phyloP scores from a whole-genome alignment of 805 yeast species.

The Wickerhamiella kurtzmanii region DNA sequence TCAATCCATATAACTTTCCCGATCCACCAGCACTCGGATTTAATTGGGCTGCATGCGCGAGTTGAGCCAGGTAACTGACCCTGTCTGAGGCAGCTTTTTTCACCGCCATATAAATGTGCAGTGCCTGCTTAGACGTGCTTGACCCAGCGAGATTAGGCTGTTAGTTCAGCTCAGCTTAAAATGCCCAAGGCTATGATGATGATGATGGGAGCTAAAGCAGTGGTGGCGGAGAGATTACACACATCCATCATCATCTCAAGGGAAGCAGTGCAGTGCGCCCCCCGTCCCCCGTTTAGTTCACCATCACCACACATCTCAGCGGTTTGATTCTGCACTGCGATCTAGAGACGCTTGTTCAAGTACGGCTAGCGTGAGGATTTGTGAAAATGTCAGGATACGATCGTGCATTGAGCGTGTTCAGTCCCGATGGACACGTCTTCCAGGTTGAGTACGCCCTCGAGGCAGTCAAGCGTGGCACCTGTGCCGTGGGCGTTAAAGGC shows the following conservation, averaged over 20 bases:
- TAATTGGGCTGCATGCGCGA: constrained; percentile 15
- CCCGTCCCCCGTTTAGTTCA: too few relatives aligned
- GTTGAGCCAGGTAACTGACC: constrained; percentile 24
- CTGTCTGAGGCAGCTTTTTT: constrained; percentile 20
- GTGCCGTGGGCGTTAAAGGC: constrained; percentile 96
- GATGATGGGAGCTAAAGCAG: neutral
- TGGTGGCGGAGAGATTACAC: neutral
- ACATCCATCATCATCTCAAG: too few relatives aligned
- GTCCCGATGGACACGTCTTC: constrained; percentile 98
- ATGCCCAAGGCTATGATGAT: too few relatives aligned
- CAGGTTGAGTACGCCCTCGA: constrained; percentile 97
- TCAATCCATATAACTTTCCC: constrained; percentile 41
- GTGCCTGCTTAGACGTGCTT: too few relatives aligned
- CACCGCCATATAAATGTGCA: too few relatives aligned
- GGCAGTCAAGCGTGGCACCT: constrained; percentile 96
- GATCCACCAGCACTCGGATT: constrained; percentile 15
- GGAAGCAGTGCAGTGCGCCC: too few relatives aligned
- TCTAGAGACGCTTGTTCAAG: neutral
- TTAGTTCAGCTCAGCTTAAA: too few relatives aligned
- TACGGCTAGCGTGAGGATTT: too few relatives aligned
- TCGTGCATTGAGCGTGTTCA: constrained; percentile 92
- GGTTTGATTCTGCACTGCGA: neutral
- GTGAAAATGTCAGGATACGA: constrained; percentile 98
- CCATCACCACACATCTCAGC: too few relatives aligned
- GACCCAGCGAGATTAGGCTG: too few relatives aligned